phyloP scores from a whole-genome alignment of 306 rosid species.

The Quercus ilex region DNA sequence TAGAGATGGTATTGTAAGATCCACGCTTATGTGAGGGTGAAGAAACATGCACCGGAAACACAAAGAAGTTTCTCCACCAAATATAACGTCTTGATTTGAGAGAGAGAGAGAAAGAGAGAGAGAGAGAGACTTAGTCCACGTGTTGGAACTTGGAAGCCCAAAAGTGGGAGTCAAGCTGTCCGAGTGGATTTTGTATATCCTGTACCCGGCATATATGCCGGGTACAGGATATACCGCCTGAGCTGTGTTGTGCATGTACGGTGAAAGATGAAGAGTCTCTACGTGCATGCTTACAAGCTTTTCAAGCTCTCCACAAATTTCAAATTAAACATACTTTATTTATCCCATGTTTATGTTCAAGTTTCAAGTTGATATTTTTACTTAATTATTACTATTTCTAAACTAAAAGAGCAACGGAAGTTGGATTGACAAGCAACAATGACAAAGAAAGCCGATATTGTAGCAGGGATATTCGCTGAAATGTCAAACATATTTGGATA shows the following conservation, averaged over 20 bases:
- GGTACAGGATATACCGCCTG: too few relatives aligned
- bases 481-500: constrained; percentile 4
- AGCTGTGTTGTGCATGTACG: neutral
- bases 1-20: too few relatives aligned
- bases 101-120: neutral
- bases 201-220: too few relatives aligned
- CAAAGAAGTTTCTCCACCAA: too few relatives aligned
- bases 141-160: constrained; percentile 1
- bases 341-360: neutral
- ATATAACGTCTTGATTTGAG: too few relatives aligned
- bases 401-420: neutral
- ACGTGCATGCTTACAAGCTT: constrained; percentile 27
- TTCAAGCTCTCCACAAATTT: neutral
- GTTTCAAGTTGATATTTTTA: neutral
- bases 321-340: constrained; percentile 12
- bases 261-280: neutral
- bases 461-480: constrained; percentile 43
- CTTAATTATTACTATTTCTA: neutral
- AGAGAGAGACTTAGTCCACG: constrained; percentile 10
- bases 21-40: too few relatives aligned
- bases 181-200: neutral
- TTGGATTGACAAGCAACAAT: constrained; percentile 5
- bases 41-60: too few relatives aligned
- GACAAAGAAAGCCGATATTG: constrained; percentile 31
- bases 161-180: neutral